Base-by-base conservation (phyloP, 805 yeast species). In the Candida nemodendra region DNA sequence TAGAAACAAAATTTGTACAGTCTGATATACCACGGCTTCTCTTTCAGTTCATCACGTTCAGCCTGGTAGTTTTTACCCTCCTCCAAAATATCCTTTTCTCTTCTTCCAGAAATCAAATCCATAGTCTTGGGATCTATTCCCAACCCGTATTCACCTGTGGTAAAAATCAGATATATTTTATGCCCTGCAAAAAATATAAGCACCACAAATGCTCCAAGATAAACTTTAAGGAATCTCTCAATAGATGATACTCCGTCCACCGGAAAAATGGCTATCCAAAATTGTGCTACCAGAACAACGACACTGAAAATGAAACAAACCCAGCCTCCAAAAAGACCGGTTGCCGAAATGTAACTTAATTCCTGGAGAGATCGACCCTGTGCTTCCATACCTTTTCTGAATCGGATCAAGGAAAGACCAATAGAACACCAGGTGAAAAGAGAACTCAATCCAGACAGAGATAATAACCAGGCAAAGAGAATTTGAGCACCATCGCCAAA, bases 351-450 rank as follows among this genome's bases (percentile, higher is more conserved):
- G 45, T 57, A 73, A 12, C 71, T 61, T 32, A 74, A 48, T 46
- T 73, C 76, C 22, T 57, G 57, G 7, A 65, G 48, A 5, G 57
- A 44, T 44, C 74, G 61, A 11, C 71, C 72, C 47, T 71, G 74
- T 3, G 48, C 62, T 14, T 44, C 51, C 58, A 74, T 59, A 8
- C 76, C 76, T 26, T 58, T 40, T 62, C 78, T 65, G 54, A 72
- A 72, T 49, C 74, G 60, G 34, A 74, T 54, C 42, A 64, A 69
- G 38, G 72, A 65, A 9, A 66, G 28, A 36, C 68, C 61, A 32
- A 73, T 71, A 3, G 78, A 65, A 13, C 66, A 63, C 79, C 79
- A 74, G 0, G 77, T 71, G 56, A 74, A 70, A 9, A 71, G 45
- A 4, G 73, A 62, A 7, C 76, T 66, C 33, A 73, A 60, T 16